phyloP scores from a whole-genome alignment of 495 filamentous ascomycete species.

The Penicillium verhagenii region DNA sequence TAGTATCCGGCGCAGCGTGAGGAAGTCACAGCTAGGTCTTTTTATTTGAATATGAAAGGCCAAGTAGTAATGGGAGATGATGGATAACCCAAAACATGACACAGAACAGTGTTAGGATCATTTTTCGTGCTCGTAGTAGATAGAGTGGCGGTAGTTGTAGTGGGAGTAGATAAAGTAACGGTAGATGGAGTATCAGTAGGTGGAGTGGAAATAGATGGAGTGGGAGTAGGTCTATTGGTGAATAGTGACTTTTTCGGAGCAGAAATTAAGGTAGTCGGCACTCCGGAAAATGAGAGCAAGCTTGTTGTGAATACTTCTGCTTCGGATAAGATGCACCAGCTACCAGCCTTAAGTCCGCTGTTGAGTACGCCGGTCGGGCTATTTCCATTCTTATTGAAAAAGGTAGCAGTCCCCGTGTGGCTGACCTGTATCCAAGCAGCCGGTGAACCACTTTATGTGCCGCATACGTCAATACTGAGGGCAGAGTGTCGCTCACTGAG shows the following conservation, averaged over 20 bases:
- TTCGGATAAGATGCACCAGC: slow-evolving; percentile 4
- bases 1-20: too few species aligned
- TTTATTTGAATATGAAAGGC: too few species aligned
- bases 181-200: not conserved
- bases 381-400: slow-evolving; percentile 3
- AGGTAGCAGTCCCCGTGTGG: not conserved
- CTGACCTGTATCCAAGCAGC: slow-evolving; percentile 2
- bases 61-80: not conserved
- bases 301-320: not conserved
- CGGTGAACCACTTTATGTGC: too few species aligned
- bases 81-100: not conserved
- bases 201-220: not conserved
- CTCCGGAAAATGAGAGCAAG: not conserved
- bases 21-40: too few species aligned
- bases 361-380: not conserved
- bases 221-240: not conserved
- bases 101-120: not conserved
- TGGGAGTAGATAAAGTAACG: not conserved
- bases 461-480: too few species aligned
- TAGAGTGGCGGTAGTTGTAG: not conserved
- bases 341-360: not conserved
- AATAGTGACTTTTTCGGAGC: not conserved
- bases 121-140: not conserved
- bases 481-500: too few species aligned
- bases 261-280: not conserved